Conservation (phyloP, 768 basidiomycete genomes). For the Paxillus ammoniavirescens region DNA sequence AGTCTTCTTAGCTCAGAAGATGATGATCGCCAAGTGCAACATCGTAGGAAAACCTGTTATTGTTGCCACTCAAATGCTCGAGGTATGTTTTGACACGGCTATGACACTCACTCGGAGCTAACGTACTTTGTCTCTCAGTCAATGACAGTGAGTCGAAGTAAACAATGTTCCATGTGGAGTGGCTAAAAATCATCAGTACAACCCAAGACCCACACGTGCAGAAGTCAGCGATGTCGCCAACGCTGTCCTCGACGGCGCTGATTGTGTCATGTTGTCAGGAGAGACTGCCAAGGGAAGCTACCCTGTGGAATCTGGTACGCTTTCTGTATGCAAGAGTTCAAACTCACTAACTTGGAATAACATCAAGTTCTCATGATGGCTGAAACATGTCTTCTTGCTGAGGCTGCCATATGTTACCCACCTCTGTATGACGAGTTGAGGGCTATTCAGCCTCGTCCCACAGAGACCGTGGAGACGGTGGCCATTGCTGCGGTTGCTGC, state of each 20-base stretch:
- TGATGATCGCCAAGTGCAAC: conserved; percentile 99
- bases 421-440: conserved; percentile 90
- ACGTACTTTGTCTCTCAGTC: conserved; percentile 49
- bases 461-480: conserved; percentile 92
- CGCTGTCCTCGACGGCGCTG: conserved; percentile 96
- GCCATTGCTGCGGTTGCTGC: conserved; percentile 96
- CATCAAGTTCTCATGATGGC: conserved; percentile 95
- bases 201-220: conserved; percentile 97
- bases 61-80: conserved; percentile 99
- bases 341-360: conserved; percentile 6
- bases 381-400: conserved; percentile 96
- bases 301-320: conserved; percentile 89
- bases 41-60: conserved; percentile 97
- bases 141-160: conserved; percentile 70
- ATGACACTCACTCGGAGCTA: conserved; percentile 6
- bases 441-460: conserved; percentile 78
- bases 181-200: conserved; percentile 59
- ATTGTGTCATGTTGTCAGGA: conserved; percentile 99
- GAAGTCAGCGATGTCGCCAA: conserved; percentile 99
- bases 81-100: conserved; percentile 47
- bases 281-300: conserved; percentile 99
- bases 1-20: conserved; percentile 99
- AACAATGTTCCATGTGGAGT: background rate
- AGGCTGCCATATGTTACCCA: conserved; percentile 93
- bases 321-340: background rate